Base-by-base conservation (phyloP, 176 grass and related monocot species). In the Triticum monococcum region DNA sequence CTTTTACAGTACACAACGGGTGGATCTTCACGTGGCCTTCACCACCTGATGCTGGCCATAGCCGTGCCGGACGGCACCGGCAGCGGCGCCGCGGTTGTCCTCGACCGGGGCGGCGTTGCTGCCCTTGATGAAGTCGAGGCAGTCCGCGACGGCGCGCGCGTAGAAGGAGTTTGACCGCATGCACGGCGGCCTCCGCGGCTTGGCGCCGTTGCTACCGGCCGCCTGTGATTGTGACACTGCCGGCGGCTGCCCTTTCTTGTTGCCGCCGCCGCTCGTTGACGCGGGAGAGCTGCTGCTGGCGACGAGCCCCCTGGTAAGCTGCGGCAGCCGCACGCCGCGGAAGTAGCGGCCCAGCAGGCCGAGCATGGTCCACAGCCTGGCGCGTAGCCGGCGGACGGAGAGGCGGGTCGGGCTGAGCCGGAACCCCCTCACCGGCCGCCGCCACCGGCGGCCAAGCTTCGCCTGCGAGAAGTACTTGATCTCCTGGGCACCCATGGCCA, bases 81-180 rank as follows among this genome's bases (percentile, higher is more conserved):
- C 22, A 11, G 3, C 40, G 24, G 7, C 8, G 67, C 54, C 68
- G 38, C 56, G 67, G 59, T 1, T 54, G 70, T 48, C 14, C 46
- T n/a, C 24, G 4, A 11, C 22, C 23, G 64, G 79, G n/a, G 79
- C 23, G 72, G 60, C 73, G 84, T 90, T 87, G 80, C 89, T 90
- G 66, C 89, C 80, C 80, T 90, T 90, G 67, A 90, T 90, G 85
- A 90, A 90, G 75, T 90, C 89, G 8, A 90, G 89, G 80, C 89
- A 90, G 67, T 90, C 89, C 9, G 89, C 89, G 14, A 90, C 89
- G 80, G 89, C 89, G 43, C 85, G 89, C 7, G 80, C 67, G 75
- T 90, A 90, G 85, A 90, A 90, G 5, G 89, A 90, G 60, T 90
- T 90, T 45, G 89, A 90, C 60, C 89, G 41, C 89, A 84, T 80